These are phyloP conservation scores for Rosellinia necatrix DNA, from an alignment of 2,329 filamentous ascomycete genomes.

Conservation along the genomic window DNA sequence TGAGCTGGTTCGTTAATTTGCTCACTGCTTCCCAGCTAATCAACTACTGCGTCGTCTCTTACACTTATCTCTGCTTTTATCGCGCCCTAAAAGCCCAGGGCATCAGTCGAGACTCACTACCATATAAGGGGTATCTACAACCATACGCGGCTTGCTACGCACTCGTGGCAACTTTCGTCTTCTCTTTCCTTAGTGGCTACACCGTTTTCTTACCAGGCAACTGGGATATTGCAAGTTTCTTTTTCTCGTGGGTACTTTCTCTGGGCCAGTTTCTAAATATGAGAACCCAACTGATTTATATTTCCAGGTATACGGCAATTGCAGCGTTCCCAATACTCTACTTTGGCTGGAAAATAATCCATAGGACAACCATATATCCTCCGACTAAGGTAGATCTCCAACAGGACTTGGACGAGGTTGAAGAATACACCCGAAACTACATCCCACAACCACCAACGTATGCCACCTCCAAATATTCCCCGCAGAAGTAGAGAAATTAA, in stretches of 20 bases:
- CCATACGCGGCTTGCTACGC: conserved; percentile 74
- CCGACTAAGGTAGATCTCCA: conserved; percentile 66
- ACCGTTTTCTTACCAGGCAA: conserved; percentile 71
- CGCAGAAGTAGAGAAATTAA: too few relatives aligned
- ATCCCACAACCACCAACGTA: conserved; percentile 59
- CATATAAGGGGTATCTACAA: conserved; percentile 71
- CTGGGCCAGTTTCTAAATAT: not conserved
- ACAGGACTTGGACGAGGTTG: conserved; percentile 67
- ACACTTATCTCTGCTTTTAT: conserved; percentile 74
- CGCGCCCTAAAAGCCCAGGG: conserved; percentile 72
- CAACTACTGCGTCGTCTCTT: conserved; percentile 71
- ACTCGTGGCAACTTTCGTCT: conserved; percentile 65
- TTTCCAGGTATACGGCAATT: conserved; percentile 68
- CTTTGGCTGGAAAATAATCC: conserved; percentile 71
- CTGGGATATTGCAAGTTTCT: conserved; percentile 72
- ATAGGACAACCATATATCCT: conserved; percentile 62
- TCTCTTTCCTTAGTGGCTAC: conserved; percentile 78
- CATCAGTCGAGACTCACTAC: conserved; percentile 67
- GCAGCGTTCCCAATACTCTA: conserved; percentile 72
- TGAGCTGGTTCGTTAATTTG: conserved; percentile 72
- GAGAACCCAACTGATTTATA: not conserved
- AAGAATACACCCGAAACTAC: conserved; percentile 68
- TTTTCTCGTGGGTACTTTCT: conserved; percentile 63
- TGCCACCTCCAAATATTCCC: conserved; percentile 30
- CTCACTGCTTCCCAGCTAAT: conserved; percentile 76